Evolutionary conservation across 176 grass and related monocot species (phyloP).

Genomic region (Zea luxurians): DNA sequence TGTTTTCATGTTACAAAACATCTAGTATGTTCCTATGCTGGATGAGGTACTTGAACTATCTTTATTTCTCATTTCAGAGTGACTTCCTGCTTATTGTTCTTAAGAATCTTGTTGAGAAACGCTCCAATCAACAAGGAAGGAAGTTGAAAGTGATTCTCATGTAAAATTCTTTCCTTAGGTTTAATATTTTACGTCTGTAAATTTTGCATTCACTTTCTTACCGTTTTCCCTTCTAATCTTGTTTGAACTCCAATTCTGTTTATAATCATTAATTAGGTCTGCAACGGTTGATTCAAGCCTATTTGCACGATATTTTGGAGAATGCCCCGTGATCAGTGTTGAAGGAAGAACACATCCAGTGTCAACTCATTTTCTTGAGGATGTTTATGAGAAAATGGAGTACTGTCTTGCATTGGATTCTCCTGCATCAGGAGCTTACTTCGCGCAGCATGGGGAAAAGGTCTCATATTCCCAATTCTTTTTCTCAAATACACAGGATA

Average conservation of each 20-base stretch:
- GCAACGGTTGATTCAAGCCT: constrained; percentile 91
- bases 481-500: background rate
- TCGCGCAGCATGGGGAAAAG: constrained; percentile 60
- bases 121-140: constrained; percentile 48
- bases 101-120: constrained; percentile 81
- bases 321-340: constrained; percentile 88
- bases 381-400: constrained; percentile 86
- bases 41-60: constrained; percentile 46
- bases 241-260: constrained; percentile 31
- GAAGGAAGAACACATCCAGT: constrained; percentile 98
- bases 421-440: constrained; percentile 73
- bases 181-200: constrained; percentile 17
- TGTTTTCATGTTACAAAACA: constrained; percentile 32
- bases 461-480: constrained; percentile 33
- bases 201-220: constrained; percentile 28
- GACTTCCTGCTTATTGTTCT: constrained; percentile 92
- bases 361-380: constrained; percentile 84
- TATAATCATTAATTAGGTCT: constrained; percentile 59
- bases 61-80: constrained; percentile 51
- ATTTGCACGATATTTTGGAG: constrained; percentile 84
- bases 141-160: constrained; percentile 99
- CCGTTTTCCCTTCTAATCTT: constrained; percentile 6
- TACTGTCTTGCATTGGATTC: constrained; percentile 89
- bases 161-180: constrained; percentile 35
- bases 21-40: constrained; percentile 38